A percentile compares a stretch with the other conserved stretches of the same genome.
Evolutionary conservation across 169 alveolate genomes (phyloP).

Genomic region (Cryptosporidium muris): DNA sequence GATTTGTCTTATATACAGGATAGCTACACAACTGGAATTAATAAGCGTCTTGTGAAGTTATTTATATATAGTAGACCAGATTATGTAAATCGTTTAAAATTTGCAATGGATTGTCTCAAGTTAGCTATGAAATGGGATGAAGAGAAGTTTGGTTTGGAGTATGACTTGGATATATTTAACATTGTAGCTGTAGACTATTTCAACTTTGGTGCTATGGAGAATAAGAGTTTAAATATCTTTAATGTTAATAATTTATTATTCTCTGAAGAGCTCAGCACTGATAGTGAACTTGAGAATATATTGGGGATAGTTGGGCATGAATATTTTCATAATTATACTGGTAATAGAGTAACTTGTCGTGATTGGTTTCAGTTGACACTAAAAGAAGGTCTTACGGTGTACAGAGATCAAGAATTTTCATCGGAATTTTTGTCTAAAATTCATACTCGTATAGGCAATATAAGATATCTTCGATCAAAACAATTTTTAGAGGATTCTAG

Average conservation of each 20-base stretch:
- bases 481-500: constrained; percentile 91
- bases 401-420: constrained; percentile 86
- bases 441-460: constrained; percentile 84
- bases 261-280: constrained; percentile 85
- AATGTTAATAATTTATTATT: constrained; percentile 87
- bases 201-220: constrained; percentile 93
- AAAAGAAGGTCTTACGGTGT: constrained; percentile 93
- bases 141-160: constrained; percentile 87
- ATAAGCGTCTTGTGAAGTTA: constrained; percentile 77
- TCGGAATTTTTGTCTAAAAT: constrained; percentile 80
- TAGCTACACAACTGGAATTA: constrained; percentile 79
- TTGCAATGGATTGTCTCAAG: constrained; percentile 87
- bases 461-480: constrained; percentile 79
- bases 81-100: constrained; percentile 79
- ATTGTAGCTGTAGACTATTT: constrained; percentile 88
- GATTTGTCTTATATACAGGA: constrained; percentile 79
- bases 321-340: constrained; percentile 92
- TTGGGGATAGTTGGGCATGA: constrained; percentile 90
- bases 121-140: constrained; percentile 92
- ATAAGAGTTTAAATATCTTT: constrained; percentile 90
- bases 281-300: constrained; percentile 84
- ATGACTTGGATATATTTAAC: constrained; percentile 88
- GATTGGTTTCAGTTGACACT: constrained; percentile 92
- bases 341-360: constrained; percentile 91
- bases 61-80: constrained; percentile 83